Evolutionary conservation across 176 grass and related monocot genomes (phyloP).

Genomic region (Bonia amplexicaulis): DNA sequence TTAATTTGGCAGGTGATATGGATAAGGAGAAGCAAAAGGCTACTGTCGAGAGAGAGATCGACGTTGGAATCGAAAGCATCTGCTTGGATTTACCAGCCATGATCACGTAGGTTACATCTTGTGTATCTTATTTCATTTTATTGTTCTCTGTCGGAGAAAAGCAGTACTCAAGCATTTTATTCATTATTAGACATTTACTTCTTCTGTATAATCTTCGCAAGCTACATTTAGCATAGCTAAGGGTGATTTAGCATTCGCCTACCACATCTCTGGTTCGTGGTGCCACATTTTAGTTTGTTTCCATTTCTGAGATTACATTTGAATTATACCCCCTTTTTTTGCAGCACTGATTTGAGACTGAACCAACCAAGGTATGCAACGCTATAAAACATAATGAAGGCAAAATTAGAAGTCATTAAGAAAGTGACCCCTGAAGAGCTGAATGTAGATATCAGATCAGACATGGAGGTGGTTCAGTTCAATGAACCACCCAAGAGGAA

Average conservation of each 20-base stretch:
- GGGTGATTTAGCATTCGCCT: background rate
- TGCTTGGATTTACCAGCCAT: conserved; percentile 81
- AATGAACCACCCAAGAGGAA: conserved; percentile 84
- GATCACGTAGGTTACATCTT: no score
- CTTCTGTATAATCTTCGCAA: background rate
- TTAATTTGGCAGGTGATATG: conserved; percentile 51
- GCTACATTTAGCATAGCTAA: background rate
- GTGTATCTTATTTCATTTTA: no score
- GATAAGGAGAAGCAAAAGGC: conserved; percentile 73
- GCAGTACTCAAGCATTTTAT: background rate
- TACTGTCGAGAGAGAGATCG: conserved; percentile 76
- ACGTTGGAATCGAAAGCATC: conserved; percentile 76
- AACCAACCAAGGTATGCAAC: conserved; percentile 95
- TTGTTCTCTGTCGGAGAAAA: background rate
- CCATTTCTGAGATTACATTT: background rate
- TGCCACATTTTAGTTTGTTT: background rate
- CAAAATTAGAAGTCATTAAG: conserved; percentile 89
- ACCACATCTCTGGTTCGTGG: background rate
- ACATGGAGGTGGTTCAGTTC: conserved; percentile 75
- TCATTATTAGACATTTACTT: background rate
- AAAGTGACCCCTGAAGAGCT: conserved; percentile 71
- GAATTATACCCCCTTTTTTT: background rate
- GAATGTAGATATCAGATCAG: conserved; percentile 69
- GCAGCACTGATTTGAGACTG: conserved; percentile 85
- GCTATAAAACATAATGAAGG: conserved; percentile 96